Base-by-base conservation (phyloP, 108 stramenopile genomes). In the Nitzschia sp. region DNA sequence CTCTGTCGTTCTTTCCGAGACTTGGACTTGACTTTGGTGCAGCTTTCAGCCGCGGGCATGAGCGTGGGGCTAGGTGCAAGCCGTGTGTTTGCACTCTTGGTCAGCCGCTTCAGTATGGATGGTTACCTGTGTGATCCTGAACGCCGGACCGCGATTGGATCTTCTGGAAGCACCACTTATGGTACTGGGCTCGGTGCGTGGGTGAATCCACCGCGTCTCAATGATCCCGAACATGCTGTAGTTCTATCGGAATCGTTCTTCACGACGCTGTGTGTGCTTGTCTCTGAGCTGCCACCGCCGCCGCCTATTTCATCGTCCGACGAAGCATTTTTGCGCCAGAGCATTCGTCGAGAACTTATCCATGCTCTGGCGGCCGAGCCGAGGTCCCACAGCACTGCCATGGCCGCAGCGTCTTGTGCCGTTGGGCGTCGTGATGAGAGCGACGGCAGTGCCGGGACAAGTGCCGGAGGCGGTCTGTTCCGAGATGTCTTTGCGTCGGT, bases 311-410 rank as follows among this genome's bases (percentile, higher is more conserved):
- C 87, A 25, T 42, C 66, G 24, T 71, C 75, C 25, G 89, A 92
- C 47, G 77, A 87, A 60, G 66, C 68, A 23, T 81, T 70, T 38
- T 64, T 92, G 46, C 71, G 82, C 57, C 78, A 79, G 46, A 94
- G 81, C 57, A 78, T 96, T 30, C 80, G 88, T 36, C 76, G 97
- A 24, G 97, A 98, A 66, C 56, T 98, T 0, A 79, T 98, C 8
- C 97, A 98, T 77, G 87, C 90, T 5, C 80, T 98, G 26, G 95
- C 92, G 9, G 91, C 90, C 1, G 91, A 89, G 65, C 94, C 96
- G 3, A 64, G 92, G 61, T 95, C 94, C 18, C 88, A 94, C 75
- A 93, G 92, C 66, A 90, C 95, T 71, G 93, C 93, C 1, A 83
- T 90, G 83, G 59, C 72, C 9, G 90, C 90, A 4, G 90, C 88